Conservation (phyloP, 2,329 filamentous ascomycete species). For the Diplodia seriata region DNA sequence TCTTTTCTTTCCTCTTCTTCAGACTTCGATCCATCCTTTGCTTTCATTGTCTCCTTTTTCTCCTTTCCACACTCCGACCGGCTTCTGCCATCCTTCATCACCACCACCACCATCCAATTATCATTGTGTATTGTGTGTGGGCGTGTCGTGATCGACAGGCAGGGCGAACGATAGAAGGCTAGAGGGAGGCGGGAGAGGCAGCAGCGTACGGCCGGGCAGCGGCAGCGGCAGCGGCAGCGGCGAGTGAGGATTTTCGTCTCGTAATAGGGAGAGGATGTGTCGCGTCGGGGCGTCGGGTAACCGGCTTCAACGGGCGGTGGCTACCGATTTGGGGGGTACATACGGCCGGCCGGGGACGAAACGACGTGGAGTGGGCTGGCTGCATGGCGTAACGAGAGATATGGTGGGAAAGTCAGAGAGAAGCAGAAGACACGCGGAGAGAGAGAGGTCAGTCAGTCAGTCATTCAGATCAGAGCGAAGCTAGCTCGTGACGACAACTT, state of each 20-base stretch:
- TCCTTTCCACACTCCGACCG: background rate
- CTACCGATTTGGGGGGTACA: background rate
- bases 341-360: background rate
- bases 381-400: background rate
- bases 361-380: background rate
- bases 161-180: background rate
- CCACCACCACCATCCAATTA: background rate
- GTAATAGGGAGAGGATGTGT: conserved; percentile 14
- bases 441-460: background rate
- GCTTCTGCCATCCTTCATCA: background rate
- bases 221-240: background rate
- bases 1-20: background rate
- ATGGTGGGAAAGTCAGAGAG: background rate
- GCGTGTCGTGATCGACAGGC: background rate
- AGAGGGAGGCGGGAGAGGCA: background rate
- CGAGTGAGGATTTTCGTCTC: background rate
- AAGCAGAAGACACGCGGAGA: background rate
- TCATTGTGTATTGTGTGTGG: background rate
- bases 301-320: background rate
- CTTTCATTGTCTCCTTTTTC: background rate
- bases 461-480: background rate
- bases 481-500: background rate
- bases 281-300: background rate
- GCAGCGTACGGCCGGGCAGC: background rate
- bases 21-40: background rate